These are phyloP conservation scores for Leishmania braziliensis DNA, from an alignment of 208 protist species.

Conservation along the genomic window DNA sequence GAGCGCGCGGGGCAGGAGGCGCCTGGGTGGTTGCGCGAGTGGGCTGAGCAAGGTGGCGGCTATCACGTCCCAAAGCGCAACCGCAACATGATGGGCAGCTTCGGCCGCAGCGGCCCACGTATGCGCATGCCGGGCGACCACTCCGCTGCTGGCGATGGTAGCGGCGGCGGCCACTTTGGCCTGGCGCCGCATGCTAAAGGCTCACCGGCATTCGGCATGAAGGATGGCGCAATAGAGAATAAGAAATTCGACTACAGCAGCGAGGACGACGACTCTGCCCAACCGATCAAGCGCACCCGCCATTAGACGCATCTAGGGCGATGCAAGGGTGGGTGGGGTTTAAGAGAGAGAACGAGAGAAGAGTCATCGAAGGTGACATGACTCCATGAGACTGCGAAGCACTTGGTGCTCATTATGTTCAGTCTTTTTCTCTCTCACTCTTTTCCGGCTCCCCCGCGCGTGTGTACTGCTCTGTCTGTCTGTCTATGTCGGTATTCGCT, in stretches of 20 bases:
- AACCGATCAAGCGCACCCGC: constrained; percentile 41
- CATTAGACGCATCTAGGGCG: neutral
- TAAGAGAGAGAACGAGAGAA: neutral
- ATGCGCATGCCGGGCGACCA: constrained; percentile 55
- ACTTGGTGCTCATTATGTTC: neutral
- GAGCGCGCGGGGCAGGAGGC: constrained; percentile 76
- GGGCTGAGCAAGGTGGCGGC: constrained; percentile 51
- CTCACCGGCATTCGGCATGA: constrained; percentile 47
- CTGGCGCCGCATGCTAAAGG: constrained; percentile 30
- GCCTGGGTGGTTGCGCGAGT: constrained; percentile 77
- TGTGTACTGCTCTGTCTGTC: neutral
- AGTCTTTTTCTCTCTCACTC: neutral
- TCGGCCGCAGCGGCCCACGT: constrained; percentile 42
- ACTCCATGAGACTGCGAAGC: neutral
- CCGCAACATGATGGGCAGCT: constrained; percentile 66
- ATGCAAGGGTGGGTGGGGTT: neutral
- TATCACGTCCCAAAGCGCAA: constrained; percentile 57
- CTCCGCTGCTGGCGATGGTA: constrained; percentile 27
- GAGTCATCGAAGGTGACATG: neutral
- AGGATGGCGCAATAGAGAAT: constrained; percentile 39
- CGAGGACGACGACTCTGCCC: constrained; percentile 51
- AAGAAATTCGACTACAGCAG: constrained; percentile 73
- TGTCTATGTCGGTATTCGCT: neutral
- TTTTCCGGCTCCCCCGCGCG: neutral
- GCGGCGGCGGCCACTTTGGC: constrained; percentile 20